Conservation (phyloP, 495 filamentous ascomycete genomes). For the Amniculicola lignicola region DNA sequence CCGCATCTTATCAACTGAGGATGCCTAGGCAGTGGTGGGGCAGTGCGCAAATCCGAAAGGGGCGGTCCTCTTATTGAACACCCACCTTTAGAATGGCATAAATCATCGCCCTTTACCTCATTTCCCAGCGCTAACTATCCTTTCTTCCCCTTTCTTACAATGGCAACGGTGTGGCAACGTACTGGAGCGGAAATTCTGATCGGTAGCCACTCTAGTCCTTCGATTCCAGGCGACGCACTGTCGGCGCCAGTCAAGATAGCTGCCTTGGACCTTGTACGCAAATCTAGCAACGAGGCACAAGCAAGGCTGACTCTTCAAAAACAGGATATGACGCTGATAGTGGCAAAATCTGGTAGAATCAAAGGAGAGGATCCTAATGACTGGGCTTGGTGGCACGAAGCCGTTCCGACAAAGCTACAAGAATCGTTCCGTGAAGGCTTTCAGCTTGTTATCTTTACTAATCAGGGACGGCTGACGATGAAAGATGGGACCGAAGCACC, state of each 20-base stretch:
- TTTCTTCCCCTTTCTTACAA: no score
- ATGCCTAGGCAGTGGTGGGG: no score
- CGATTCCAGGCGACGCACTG: background rate
- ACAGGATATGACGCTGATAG: background rate
- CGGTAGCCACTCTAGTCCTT: background rate
- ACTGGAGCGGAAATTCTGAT: background rate
- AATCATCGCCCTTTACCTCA: no score
- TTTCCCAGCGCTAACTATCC: no score
- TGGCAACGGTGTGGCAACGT: no score
- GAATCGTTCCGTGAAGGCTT: constrained; percentile 1
- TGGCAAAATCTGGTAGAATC: background rate
- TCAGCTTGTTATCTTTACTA: constrained; percentile 13
- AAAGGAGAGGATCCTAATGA: background rate
- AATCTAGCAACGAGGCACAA: background rate
- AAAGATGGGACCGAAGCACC: background rate
- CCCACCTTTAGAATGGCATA: no score
- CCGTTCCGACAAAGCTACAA: background rate
- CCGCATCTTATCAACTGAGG: no score
- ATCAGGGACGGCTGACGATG: constrained; percentile 11
- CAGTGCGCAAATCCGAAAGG: no score
- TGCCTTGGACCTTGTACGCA: background rate
- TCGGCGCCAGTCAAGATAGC: background rate
- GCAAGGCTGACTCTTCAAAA: background rate
- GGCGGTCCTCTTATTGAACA: no score
- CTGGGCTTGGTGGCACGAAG: background rate